phyloP scores from a whole-genome alignment of 2,329 filamentous ascomycete genomes.

The Fusarium robinianum region DNA sequence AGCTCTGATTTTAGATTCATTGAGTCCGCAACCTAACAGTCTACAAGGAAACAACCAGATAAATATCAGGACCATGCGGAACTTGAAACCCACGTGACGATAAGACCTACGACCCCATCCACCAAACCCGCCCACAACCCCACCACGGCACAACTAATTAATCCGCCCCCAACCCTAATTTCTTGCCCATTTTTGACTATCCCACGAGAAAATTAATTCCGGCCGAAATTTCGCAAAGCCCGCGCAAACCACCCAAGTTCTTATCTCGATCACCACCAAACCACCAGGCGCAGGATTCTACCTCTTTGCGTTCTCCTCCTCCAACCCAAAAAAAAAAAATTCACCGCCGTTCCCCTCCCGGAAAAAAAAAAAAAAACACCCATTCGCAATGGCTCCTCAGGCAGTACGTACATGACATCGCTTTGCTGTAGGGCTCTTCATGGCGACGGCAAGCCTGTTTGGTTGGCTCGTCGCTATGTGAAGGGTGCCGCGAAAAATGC shows the following conservation, averaged over 20 bases:
- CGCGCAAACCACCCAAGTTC: conserved; percentile 17
- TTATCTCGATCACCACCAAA: conserved; percentile 18
- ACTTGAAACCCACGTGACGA: no score
- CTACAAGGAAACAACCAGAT: no score
- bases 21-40: no score
- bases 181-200: conserved; percentile 26
- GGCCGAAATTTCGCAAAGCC: conserved; percentile 19
- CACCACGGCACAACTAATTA: conserved; percentile 16
- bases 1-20: no score
- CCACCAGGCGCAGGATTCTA: conserved; percentile 78
- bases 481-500: conserved; percentile 54
- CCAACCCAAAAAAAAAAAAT: conserved; percentile 12
- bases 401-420: conserved; percentile 83
- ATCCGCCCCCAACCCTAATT: conserved; percentile 44
- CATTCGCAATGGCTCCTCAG: conserved; percentile 77
- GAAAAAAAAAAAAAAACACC: conserved; percentile 37
- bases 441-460: neutral
- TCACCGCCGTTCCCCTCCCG: conserved; percentile 37
- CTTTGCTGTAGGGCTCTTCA: conserved; percentile 84
- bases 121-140: no score
- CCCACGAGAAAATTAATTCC: conserved; percentile 38
- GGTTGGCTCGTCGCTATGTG: conserved; percentile 7
- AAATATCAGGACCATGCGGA: no score
- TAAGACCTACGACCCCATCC: no score
- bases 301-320: conserved; percentile 59